Percentiles rank a stretch among this genome's conserved stretches.
Conservation (phyloP, 352 stramenopile genomes). For the Aphanomyces stellatus region DNA sequence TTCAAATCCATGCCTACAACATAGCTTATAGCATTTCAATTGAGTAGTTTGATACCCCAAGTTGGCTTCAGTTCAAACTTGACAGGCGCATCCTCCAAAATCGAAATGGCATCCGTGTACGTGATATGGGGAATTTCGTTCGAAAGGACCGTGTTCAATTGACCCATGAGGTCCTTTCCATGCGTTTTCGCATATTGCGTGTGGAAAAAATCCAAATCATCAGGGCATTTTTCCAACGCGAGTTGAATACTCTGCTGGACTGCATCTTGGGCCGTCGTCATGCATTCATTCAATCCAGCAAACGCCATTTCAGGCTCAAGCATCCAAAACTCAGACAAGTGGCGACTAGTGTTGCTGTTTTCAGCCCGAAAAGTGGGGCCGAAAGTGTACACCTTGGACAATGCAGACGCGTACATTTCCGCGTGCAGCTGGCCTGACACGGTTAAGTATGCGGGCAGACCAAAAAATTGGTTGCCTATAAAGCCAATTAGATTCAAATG, state of each 20-base stretch:
- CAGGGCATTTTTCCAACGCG: conserved; percentile 72
- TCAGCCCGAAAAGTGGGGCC: conserved; percentile 98
- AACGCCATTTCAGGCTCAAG: conserved; percentile 93
- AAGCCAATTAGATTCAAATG: no score
- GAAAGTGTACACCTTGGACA: conserved; percentile 99
- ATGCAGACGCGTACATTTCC: conserved; percentile 95
- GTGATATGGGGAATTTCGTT: conserved; percentile 89
- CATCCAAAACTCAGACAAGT: conserved; percentile 98
- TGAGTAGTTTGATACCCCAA: conserved; percentile 85
- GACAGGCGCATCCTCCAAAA: conserved; percentile 81
- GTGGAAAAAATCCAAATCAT: conserved; percentile 92
- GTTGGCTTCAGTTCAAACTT: conserved; percentile 77
- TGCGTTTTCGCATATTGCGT: conserved; percentile 80
- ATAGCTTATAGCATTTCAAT: conserved; percentile 16
- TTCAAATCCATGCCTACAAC: conserved; percentile 95
- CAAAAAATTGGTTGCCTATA: conserved; percentile 93
- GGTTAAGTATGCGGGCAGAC: conserved; percentile 83
- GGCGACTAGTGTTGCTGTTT: conserved; percentile 96
- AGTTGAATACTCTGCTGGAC: conserved; percentile 83
- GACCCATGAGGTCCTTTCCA: conserved; percentile 62
- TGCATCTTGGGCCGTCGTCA: conserved; percentile 90
- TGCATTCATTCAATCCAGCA: conserved; percentile 76
- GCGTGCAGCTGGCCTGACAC: conserved; percentile 91
- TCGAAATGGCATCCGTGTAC: conserved; percentile 92
- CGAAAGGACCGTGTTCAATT: conserved; percentile 69